Percentiles rank a stretch among this genome's conserved stretches.
phyloP scores from a whole-genome alignment of 2,329 filamentous ascomycete genomes.

The Domatiomyces catenatus region DNA sequence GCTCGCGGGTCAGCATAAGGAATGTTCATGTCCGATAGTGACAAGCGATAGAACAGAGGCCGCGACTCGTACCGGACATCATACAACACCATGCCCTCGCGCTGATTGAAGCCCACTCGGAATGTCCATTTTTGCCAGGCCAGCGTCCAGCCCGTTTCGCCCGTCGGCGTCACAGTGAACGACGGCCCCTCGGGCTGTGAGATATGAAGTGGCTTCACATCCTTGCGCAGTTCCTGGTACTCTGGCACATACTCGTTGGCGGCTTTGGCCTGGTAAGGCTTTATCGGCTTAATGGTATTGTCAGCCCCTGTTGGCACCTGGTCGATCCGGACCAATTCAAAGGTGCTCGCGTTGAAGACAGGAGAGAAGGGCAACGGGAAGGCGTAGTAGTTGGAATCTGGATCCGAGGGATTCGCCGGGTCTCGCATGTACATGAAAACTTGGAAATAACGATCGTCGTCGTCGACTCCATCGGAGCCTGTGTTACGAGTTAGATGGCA shows the following conservation, averaged over 20 bases:
- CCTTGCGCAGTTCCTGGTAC: conserved; percentile 43
- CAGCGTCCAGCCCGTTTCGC: conserved; percentile 39
- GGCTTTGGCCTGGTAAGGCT: conserved; percentile 20
- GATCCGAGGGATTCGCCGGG: conserved; percentile 41
- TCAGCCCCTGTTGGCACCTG: conserved; percentile 52
- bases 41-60: conserved; percentile 51
- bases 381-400: conserved; percentile 55
- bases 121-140: conserved; percentile 54
- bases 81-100: conserved; percentile 53
- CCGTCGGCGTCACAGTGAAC: conserved; percentile 38
- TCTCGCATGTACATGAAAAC: conserved; percentile 54
- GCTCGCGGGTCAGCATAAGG: conserved; percentile 48
- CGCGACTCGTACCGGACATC: conserved; percentile 49
- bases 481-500: background rate
- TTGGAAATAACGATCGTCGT: conserved; percentile 41
- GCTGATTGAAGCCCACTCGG: conserved; percentile 45
- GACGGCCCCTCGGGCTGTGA: conserved; percentile 50
- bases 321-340: conserved; percentile 55
- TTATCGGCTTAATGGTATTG: conserved; percentile 30
- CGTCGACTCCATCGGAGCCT: conserved; percentile 39
- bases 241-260: conserved; percentile 53
- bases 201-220: conserved; percentile 49
- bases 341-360: conserved; percentile 46
- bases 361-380: conserved; percentile 53
- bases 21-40: conserved; percentile 51